These are phyloP conservation scores for Pelargonium australe DNA, from an alignment of 441 rosid species.

Conservation along the genomic window DNA sequence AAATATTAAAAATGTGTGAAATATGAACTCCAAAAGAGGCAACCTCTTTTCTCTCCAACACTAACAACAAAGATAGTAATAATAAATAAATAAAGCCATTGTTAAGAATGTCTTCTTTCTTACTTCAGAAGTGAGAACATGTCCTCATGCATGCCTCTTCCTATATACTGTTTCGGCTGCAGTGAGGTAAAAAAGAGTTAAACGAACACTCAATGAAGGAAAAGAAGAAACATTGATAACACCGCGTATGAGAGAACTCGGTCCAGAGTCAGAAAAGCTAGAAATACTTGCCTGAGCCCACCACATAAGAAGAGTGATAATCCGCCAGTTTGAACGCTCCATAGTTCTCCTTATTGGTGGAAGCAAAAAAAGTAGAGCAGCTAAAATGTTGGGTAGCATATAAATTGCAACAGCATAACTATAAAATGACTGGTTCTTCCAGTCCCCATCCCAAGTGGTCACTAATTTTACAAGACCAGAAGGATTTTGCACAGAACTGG, in stretches of 20 bases:
- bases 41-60: no score
- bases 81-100: not conserved
- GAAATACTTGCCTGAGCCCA: constrained; percentile 89
- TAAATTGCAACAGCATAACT: constrained; percentile 73
- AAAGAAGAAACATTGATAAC: not conserved
- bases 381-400: constrained; percentile 72
- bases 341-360: constrained; percentile 72
- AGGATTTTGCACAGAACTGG: constrained; percentile 69
- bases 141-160: constrained; percentile 98
- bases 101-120: constrained; percentile 22
- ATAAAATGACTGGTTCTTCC: constrained; percentile 63
- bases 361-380: constrained; percentile 65
- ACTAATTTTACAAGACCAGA: constrained; percentile 66
- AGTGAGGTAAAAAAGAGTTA: not conserved
- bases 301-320: constrained; percentile 81
- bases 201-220: constrained; percentile 7
- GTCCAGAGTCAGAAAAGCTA: constrained; percentile 1
- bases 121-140: constrained; percentile 83
- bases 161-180: constrained; percentile 88
- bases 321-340: constrained; percentile 82
- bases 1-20: not conserved
- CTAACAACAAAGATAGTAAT: not conserved
- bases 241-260: not conserved
- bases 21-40: no score
- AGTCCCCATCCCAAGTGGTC: constrained; percentile 56